Evolutionary conservation across 305 asterid species (phyloP), one percentile per base, ranked within the genome.

Genomic region (Fraxinus baroniana): DNA sequence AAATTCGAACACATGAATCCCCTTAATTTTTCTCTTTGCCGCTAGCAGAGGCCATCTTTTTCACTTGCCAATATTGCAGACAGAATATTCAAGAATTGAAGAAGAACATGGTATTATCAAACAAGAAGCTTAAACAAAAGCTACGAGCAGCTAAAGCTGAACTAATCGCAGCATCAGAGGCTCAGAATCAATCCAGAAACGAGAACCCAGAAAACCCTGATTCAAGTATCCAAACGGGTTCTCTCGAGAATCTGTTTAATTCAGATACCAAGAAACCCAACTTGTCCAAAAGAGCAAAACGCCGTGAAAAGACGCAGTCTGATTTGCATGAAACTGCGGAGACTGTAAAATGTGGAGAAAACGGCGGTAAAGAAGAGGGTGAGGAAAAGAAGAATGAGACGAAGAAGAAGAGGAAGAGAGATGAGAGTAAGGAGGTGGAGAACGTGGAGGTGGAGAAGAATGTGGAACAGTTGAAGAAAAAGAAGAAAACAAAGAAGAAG

Each of bases 71-170:
- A 26, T 70, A 80, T 57, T 74, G 76, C 80, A 24, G 28, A 33
- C 12, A 52, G 44, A 79, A 72, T 81, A 78, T 44, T 57, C 49
- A n/a, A 1, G 10, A 37, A 71, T 44, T 41, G 57, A 52, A 37
- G 13, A 88, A 89, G 57, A 81, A 93, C 3, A 70, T 93, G 99
- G 97, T 93, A 74, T 84, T 91, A 62, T 96, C 98, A 68, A 92
- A 93, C 87, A 96, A 94, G 92, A 96, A 91, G 93, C 90, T 87
- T 30, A 94, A 94, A 89, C 91, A 91, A 83, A 91, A 89, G 91
- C 77, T 92, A 55, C 86, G 97, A 86, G 94, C 93, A 77, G 91
- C 89, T 36, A 95, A 88, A 85, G 89, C 91, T 46, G 89, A 88
- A 74, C 17, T 86, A 77, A 74, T 89, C 22, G 86, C 87, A 49